Conservation (phyloP, 345 rosid genomes). For the thale cress (Arabidopsis thaliana) region DNA sequence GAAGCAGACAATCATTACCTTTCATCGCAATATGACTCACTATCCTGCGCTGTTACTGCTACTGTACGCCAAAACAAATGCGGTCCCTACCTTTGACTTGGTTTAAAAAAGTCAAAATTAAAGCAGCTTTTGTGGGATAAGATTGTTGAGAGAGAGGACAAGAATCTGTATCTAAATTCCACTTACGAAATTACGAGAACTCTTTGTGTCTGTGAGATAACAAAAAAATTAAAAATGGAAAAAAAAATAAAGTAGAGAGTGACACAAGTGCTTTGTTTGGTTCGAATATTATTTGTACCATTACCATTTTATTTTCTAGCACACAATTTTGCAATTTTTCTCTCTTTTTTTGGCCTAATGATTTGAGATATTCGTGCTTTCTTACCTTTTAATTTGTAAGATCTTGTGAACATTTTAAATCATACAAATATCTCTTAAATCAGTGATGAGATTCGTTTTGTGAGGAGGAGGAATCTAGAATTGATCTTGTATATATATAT, state of each 20-base stretch:
- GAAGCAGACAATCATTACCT: conserved; percentile 29
- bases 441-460: not conserved
- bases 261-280: conserved; percentile 39
- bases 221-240: not conserved
- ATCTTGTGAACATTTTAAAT: not conserved
- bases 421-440: not conserved
- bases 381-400: not conserved
- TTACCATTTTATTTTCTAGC: conserved; percentile 21
- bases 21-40: conserved; percentile 21
- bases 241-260: conserved; percentile 18
- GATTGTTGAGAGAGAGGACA: conserved; percentile 21
- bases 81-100: conserved; percentile 64
- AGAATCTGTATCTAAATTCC: conserved; percentile 33
- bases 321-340: not conserved
- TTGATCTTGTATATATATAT: not conserved
- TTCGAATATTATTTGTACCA: conserved; percentile 35
- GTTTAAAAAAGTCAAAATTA: conserved; percentile 63
- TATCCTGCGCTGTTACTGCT: conserved; percentile 26
- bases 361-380: conserved; percentile 6
- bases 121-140: conserved; percentile 44
- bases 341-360: not conserved
- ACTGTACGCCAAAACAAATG: conserved; percentile 10
- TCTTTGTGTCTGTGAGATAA: conserved; percentile 20
- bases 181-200: conserved; percentile 36
- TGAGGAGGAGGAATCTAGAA: not conserved